phyloP scores from a whole-genome alignment of 176 grass and related monocot genomes.

The Thalia dealbata region DNA sequence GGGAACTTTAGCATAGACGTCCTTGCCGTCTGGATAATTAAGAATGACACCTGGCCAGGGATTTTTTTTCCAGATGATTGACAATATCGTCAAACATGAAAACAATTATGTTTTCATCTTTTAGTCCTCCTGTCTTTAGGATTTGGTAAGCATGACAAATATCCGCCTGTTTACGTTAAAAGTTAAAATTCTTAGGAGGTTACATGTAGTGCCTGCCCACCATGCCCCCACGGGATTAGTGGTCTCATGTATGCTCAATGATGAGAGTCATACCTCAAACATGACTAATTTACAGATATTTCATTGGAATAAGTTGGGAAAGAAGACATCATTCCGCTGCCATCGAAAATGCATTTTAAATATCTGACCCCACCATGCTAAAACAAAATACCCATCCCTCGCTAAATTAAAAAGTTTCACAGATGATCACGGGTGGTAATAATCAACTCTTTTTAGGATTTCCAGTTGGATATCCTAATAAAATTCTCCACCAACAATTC shows the following conservation, averaged over 20 bases:
- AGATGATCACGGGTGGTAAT: no score
- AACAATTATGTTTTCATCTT: conserved; percentile 85
- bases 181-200: no score
- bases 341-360: background rate
- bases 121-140: conserved; percentile 88
- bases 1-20: conserved; percentile 88
- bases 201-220: no score
- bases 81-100: conserved; percentile 99
- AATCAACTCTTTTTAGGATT: no score
- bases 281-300: no score
- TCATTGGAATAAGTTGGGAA: no score
- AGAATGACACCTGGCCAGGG: conserved; percentile 67
- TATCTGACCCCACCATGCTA: background rate
- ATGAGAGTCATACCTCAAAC: no score
- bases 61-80: conserved; percentile 50
- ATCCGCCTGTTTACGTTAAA: conserved; percentile 45
- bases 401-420: background rate
- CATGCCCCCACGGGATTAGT: no score
- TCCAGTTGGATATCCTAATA: no score
- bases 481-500: no score
- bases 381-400: background rate
- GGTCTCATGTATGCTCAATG: no score
- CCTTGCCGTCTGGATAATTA: conserved; percentile 71
- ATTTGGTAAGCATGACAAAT: conserved; percentile 97
- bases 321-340: no score